These are phyloP conservation scores for Linum usitatissimum DNA, from an alignment of 345 rosid genomes.

Conservation along the genomic window DNA sequence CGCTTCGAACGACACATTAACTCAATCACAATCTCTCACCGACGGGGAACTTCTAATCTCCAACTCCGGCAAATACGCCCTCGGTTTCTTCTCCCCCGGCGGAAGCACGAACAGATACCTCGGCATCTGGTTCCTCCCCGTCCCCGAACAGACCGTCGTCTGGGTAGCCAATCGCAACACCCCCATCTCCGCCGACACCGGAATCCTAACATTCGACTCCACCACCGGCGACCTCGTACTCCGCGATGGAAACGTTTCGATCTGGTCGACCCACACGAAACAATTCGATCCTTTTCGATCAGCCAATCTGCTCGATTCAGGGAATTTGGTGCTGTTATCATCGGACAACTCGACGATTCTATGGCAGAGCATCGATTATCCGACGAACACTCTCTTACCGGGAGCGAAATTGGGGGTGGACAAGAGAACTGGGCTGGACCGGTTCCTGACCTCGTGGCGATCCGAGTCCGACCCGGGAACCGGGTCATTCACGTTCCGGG, in stretches of 20 bases:
- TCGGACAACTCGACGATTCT: background rate
- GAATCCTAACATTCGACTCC: background rate
- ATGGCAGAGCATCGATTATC: constrained; percentile 10
- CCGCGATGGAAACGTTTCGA: background rate
- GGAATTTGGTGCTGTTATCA: background rate
- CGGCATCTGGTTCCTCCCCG: background rate
- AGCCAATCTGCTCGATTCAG: background rate
- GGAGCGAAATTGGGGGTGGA: background rate
- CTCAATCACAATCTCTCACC: too few species aligned
- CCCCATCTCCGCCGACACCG: background rate
- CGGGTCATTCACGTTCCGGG: background rate
- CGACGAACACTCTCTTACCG: constrained; percentile 1
- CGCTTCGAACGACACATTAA: too few species aligned
- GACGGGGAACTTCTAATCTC: too few species aligned
- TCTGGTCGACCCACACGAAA: background rate
- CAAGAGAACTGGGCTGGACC: background rate
- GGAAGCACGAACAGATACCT: too few species aligned
- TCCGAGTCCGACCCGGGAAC: constrained; percentile 7
- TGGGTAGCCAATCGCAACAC: background rate
- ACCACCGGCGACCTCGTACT: background rate
- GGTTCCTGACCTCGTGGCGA: constrained; percentile 5
- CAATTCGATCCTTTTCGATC: background rate
- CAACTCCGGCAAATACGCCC: too few species aligned
- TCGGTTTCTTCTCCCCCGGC: too few species aligned
- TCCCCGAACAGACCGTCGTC: background rate